Base-by-base conservation (phyloP, 331 rosid species). In the Rosa hybrid region DNA sequence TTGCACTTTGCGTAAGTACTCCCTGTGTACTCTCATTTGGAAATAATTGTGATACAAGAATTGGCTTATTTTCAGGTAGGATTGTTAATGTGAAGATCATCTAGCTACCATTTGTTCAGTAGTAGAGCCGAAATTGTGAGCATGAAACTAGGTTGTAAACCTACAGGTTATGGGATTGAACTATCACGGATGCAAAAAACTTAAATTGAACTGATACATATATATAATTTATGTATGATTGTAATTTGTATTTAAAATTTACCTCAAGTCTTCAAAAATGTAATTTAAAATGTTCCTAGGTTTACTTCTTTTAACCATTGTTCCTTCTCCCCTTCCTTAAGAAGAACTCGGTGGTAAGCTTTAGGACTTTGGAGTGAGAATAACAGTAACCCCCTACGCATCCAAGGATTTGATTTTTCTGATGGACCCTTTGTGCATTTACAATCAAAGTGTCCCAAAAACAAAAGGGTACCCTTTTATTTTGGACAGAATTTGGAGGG, bases 401-500 rank as follows among this genome's bases (percentile, higher is more conserved):
- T 38, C 46, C 71, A 67, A 38, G 48, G 45, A 67, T 18, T 38
- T 67, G 23, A 67, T 34, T 16, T 34, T 65, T 62, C 60, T 77
- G 39, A 46, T 77, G 80, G 73, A 6, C 50, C 25, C 10, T 23
- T 49, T 45, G 44, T 72, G 68, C 65, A 13, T n/a, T 3, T 46
- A 7, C 50, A 1, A 27, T n/a, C 41, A 20, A 8, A 30, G 8
- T 27, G 25, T 39, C 72, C 63, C 18, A 53, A 69, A 53, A 69
- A 54, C 72, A 68, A 68, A 9, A 68, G 51, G 72, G 72, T 39
- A 18, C 54, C 13, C 20, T 23, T 51, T 34, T 27, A 14, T 44
- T 65, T 54, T 56, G 76, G 57, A 23, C 50, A 44, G 71, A 51
- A 7, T 62, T 56, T 57, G 73, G 70, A 44, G 20, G 68, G 85